Evolutionary conservation across 371 early-diverging fungal genomes (phyloP).

Genomic region (Nematocida homosporus): DNA sequence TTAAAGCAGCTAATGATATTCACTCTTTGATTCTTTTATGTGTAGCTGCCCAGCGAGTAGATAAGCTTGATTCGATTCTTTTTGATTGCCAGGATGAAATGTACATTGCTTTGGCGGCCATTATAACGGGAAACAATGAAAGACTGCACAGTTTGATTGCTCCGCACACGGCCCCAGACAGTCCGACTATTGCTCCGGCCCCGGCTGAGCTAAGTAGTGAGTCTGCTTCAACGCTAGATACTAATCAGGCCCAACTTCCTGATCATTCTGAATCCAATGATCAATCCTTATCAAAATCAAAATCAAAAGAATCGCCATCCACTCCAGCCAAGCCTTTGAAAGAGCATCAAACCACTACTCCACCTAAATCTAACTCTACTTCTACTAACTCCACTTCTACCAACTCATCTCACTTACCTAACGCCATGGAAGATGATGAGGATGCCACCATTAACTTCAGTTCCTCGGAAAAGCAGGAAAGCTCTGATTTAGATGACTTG

Average conservation of each 20-base stretch:
- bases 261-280: no score
- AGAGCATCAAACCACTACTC: no score
- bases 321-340: no score
- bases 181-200: background rate
- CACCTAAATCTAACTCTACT: no score
- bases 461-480: background rate
- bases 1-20: slow-evolving; percentile 49
- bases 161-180: background rate
- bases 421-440: background rate
- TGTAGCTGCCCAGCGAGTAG: slow-evolving; percentile 54
- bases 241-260: no score
- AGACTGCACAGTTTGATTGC: slow-evolving; percentile 22
- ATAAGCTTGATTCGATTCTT: slow-evolving; percentile 54
- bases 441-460: background rate
- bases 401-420: no score
- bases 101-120: slow-evolving; percentile 26
- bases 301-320: no score
- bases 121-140: slow-evolving; percentile 44
- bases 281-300: no score
- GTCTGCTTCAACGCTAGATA: no score
- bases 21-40: slow-evolving; percentile 61
- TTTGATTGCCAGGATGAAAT: slow-evolving; percentile 32
- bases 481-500: no score
- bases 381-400: no score
- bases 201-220: slow-evolving; percentile 4